A percentile compares a stretch with the other conserved stretches of the same genome.
Conservation (phyloP, 495 filamentous ascomycete species). For the Hypoxylon intermedium region DNA sequence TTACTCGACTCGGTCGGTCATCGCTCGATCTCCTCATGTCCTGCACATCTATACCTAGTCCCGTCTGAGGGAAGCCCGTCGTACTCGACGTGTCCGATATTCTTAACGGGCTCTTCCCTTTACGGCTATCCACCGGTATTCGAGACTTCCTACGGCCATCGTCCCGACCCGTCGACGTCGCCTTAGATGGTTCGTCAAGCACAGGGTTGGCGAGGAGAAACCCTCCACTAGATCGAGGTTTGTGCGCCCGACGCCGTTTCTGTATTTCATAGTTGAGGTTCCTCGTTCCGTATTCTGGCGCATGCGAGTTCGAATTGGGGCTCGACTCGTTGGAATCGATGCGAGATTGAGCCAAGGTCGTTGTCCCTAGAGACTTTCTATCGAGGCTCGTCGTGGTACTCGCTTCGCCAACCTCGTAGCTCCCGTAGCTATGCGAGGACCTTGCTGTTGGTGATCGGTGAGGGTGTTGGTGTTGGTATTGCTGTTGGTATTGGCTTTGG, state of each 20-base stretch:
- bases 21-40: slow-evolving; percentile 22
- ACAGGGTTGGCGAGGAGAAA: slow-evolving; percentile 55
- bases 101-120: slow-evolving; percentile 29
- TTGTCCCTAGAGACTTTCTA: slow-evolving; percentile 26
- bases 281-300: slow-evolving; percentile 22
- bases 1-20: slow-evolving; percentile 6
- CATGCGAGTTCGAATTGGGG: slow-evolving; percentile 23
- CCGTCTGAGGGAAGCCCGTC: slow-evolving; percentile 3
- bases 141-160: slow-evolving; percentile 39
- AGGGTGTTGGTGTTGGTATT: slow-evolving; percentile 16
- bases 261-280: slow-evolving; percentile 35
- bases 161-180: slow-evolving; percentile 14
- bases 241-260: slow-evolving; percentile 45
- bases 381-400: slow-evolving; percentile 28
- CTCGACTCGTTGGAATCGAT: slow-evolving; percentile 28
- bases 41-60: slow-evolving; percentile 28
- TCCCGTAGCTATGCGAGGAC: slow-evolving; percentile 40
- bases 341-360: slow-evolving; percentile 24
- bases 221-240: slow-evolving; percentile 51
- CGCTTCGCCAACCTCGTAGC: slow-evolving; percentile 44
- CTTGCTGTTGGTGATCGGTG: slow-evolving; percentile 32
- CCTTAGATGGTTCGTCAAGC: slow-evolving; percentile 28
- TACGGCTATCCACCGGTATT: slow-evolving; percentile 40
- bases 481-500: not conserved
- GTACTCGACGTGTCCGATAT: slow-evolving; percentile 15